A percentile compares a stretch with the other conserved stretches of the same genome.
Conservation (phyloP, 2,329 filamentous ascomycete species). For the Aspergillus quadrilineatus region DNA sequence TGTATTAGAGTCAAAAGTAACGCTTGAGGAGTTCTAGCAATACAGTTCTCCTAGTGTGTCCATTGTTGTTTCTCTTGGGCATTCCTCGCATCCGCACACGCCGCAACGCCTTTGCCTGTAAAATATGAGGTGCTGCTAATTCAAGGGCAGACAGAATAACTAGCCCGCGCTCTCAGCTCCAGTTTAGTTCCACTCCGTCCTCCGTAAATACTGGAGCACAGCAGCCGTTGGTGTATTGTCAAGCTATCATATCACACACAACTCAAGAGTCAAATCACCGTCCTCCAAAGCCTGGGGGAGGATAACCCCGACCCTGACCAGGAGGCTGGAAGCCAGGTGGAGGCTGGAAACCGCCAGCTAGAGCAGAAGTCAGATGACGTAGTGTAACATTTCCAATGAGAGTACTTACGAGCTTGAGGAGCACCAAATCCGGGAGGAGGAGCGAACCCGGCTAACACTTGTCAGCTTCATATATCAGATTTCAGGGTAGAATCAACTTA, state of each 20-base stretch:
- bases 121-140: constrained; percentile 29
- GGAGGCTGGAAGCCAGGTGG: constrained; percentile 75
- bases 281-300: constrained; percentile 52
- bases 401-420: constrained; percentile 44
- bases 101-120: constrained; percentile 44
- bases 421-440: constrained; percentile 50
- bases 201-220: constrained; percentile 15
- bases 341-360: constrained; percentile 55
- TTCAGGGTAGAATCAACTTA: constrained; percentile 36
- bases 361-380: constrained; percentile 40
- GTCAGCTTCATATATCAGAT: not conserved
- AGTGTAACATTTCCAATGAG: constrained; percentile 14
- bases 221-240: constrained; percentile 21
- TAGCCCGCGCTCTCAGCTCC: constrained; percentile 6
- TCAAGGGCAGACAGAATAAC: constrained; percentile 19
- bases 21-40: constrained; percentile 24
- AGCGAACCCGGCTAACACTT: constrained; percentile 44
- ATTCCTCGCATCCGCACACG: constrained; percentile 40
- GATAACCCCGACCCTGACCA: constrained; percentile 52
- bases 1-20: constrained; percentile 20
- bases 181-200: constrained; percentile 7
- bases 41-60: constrained; percentile 20
- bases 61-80: constrained; percentile 28
- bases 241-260: constrained; percentile 24
- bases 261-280: constrained; percentile 32